Conservation (phyloP, 257 asterid species). For the Fraxinus americana region DNA sequence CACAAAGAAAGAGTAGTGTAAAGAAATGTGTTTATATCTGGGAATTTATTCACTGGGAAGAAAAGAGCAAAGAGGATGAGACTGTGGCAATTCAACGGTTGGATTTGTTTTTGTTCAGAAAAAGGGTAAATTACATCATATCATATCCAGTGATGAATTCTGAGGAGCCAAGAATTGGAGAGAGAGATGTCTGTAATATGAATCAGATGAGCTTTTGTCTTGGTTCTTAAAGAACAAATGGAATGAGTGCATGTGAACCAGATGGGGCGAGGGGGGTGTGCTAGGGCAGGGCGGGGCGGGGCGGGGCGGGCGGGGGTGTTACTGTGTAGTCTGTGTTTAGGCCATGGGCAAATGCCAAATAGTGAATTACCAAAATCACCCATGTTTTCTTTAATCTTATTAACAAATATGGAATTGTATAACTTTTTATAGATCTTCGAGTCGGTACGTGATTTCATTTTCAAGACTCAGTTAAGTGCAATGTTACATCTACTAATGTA, state of each 20-base stretch:
- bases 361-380: constrained; percentile 23
- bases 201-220: constrained; percentile 38
- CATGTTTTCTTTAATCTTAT: constrained; percentile 6
- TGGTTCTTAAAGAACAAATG: constrained; percentile 28
- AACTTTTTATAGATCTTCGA: no score
- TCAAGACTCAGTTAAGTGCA: no score
- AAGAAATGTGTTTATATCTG: constrained; percentile 1
- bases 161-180: constrained; percentile 41
- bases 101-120: constrained; percentile 38
- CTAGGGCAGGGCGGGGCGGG: not conserved
- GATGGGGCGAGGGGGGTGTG: not conserved
- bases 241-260: constrained; percentile 64
- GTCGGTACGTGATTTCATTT: no score
- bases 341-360: constrained; percentile 1
- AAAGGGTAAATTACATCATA: constrained; percentile 30
- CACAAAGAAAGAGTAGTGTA: not conserved
- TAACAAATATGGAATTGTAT: not conserved
- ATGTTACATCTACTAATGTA: no score
- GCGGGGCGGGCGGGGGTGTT: not conserved
- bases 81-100: constrained; percentile 40
- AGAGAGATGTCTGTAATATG: constrained; percentile 17
- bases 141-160: constrained; percentile 47
- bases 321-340: constrained; percentile 22
- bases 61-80: constrained; percentile 39
- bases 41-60: constrained; percentile 20